phyloP scores from a whole-genome alignment of 1,284 basidiomycete species.

The Xerocomus cyaneibrunnescens region DNA sequence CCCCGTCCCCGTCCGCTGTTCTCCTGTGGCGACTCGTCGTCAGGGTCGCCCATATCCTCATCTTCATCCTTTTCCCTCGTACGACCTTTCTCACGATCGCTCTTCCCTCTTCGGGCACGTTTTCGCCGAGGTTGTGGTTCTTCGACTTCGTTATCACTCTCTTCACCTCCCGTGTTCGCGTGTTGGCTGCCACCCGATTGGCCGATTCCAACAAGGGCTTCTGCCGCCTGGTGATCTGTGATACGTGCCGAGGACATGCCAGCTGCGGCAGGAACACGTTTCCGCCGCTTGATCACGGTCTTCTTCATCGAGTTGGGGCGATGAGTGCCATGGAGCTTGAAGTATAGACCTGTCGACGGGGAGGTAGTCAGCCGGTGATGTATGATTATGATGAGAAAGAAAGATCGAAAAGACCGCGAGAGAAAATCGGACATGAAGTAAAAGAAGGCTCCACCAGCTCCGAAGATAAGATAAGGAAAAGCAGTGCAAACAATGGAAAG shows the following conservation, averaged over 20 bases:
- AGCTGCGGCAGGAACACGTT: constrained; percentile 84
- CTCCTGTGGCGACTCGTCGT: constrained; percentile 34
- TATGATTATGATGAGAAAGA: constrained; percentile 6
- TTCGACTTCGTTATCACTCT: constrained; percentile 56
- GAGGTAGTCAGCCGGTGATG: constrained; percentile 19
- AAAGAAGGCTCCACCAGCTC: too few relatives aligned
- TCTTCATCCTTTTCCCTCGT: constrained; percentile 47
- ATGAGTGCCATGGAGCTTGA: constrained; percentile 96
- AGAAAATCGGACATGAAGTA: too few relatives aligned
- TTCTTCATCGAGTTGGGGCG: constrained; percentile 99
- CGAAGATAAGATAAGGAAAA: too few relatives aligned
- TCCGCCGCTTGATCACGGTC: constrained; percentile 96
- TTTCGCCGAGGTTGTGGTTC: constrained; percentile 54
- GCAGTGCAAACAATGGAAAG: too few relatives aligned
- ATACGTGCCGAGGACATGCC: constrained; percentile 53
- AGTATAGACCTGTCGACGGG: constrained; percentile 77
- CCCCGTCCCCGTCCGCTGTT: constrained; percentile 29
- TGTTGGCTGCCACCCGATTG: constrained; percentile 47
- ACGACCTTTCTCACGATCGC: constrained; percentile 38
- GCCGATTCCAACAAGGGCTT: constrained; percentile 77
- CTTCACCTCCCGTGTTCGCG: constrained; percentile 47
- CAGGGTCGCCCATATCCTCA: constrained; percentile 49
- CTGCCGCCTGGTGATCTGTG: constrained; percentile 80
- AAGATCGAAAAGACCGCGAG: too few relatives aligned
- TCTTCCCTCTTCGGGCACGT: constrained; percentile 46